These are phyloP conservation scores for Houttuynia cordata DNA, from an alignment of 164 flowering plant species.

Conservation along the genomic window DNA sequence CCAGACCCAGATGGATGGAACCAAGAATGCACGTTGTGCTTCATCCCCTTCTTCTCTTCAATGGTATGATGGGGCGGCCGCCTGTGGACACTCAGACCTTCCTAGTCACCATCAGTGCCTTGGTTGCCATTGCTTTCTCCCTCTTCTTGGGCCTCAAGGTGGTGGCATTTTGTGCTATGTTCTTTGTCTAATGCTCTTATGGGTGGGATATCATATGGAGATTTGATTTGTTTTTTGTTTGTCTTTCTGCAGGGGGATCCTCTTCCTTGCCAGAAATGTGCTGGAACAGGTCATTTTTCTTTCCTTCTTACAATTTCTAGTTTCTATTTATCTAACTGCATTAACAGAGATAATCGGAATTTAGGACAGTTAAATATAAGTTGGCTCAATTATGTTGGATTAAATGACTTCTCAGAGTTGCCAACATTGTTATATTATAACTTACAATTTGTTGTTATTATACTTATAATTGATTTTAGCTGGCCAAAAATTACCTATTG, in stretches of 20 bases:
- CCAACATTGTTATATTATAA: too few relatives aligned
- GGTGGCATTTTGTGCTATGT: neutral
- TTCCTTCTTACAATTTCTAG: neutral
- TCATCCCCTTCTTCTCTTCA: conserved; percentile 40
- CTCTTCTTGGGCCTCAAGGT: conserved; percentile 78
- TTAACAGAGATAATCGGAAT: too few relatives aligned
- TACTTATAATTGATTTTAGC: too few relatives aligned
- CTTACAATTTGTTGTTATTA: too few relatives aligned
- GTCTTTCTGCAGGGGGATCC: conserved; percentile 72
- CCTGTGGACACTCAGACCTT: conserved; percentile 67
- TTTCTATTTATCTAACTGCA: too few relatives aligned
- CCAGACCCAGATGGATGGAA: conserved; percentile 5
- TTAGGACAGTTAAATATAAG: too few relatives aligned
- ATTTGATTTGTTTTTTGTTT: neutral
- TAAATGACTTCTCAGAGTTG: too few relatives aligned
- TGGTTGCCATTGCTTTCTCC: conserved; percentile 75
- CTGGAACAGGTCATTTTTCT: conserved; percentile 65
- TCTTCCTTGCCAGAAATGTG: conserved; percentile 79
- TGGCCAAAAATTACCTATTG: too few relatives aligned
- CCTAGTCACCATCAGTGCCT: conserved; percentile 55
- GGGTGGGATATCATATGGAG: neutral
- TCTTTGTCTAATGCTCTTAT: neutral
- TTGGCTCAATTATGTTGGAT: too few relatives aligned
- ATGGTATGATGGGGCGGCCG: conserved; percentile 27
- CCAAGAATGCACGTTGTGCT: conserved; percentile 20